A percentile compares a stretch with the other conserved stretches of the same genome.
phyloP scores from a whole-genome alignment of 2,329 filamentous ascomycete genomes.

The Penicillium sp. region DNA sequence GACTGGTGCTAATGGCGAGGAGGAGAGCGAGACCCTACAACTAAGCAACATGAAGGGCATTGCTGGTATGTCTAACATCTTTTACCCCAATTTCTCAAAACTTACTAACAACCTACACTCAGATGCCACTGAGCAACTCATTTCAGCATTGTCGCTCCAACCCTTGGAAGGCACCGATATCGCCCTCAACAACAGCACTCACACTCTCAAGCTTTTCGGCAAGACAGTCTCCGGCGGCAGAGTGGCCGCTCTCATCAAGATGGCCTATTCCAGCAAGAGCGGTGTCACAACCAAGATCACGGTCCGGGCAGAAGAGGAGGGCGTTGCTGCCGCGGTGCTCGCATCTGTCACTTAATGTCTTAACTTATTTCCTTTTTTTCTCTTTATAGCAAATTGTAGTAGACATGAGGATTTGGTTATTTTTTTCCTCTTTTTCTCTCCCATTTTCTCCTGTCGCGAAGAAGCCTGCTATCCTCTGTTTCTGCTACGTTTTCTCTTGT shows the following conservation, averaged over 20 bases:
- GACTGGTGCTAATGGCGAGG: slow-evolving; percentile 81
- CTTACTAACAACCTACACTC: slow-evolving; percentile 22
- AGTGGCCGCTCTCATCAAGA: slow-evolving; percentile 82
- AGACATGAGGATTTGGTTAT: slow-evolving; percentile 17
- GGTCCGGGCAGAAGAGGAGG: slow-evolving; percentile 88
- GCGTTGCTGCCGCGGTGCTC: slow-evolving; percentile 80
- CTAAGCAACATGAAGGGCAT: slow-evolving; percentile 88
- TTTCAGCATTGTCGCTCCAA: slow-evolving; percentile 83
- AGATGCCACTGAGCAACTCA: slow-evolving; percentile 92
- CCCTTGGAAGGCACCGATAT: slow-evolving; percentile 93
- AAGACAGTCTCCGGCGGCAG: slow-evolving; percentile 90
- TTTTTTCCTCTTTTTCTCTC: slow-evolving; percentile 3
- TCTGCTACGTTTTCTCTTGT: background rate
- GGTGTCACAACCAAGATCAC: slow-evolving; percentile 96
- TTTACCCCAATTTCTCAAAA: background rate
- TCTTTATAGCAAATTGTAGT: slow-evolving; percentile 25
- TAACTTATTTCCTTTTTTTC: slow-evolving; percentile 21
- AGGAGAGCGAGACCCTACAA: slow-evolving; percentile 88
- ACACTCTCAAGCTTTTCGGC: slow-evolving; percentile 92
- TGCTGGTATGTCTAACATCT: slow-evolving; percentile 64
- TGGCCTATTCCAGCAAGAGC: slow-evolving; percentile 90
- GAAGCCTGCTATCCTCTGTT: slow-evolving; percentile 8
- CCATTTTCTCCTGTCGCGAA: background rate
- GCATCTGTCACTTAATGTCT: slow-evolving; percentile 72
- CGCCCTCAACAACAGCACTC: slow-evolving; percentile 81